Evolutionary conservation across 2,329 filamentous ascomycete genomes (phyloP).

Genomic region (Neocatenulostroma microsporum): DNA sequence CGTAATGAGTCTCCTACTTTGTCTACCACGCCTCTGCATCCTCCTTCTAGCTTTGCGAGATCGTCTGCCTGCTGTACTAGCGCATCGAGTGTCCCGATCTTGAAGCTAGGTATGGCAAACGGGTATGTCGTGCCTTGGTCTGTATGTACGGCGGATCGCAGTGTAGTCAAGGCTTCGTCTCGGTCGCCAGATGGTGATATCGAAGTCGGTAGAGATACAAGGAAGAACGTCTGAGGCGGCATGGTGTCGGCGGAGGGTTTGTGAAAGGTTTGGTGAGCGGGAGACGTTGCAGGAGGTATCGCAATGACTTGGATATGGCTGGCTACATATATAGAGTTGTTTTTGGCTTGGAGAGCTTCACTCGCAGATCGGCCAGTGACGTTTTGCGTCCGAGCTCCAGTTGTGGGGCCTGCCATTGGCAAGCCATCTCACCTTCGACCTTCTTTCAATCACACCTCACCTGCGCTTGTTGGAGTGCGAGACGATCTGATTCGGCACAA

Average conservation of each 20-base stretch:
- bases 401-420: too few species aligned
- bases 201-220: conserved; percentile 82
- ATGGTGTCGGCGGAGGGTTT: conserved; percentile 20
- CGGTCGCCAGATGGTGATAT: conserved; percentile 73
- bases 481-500: too few species aligned
- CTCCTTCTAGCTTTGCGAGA: conserved; percentile 73
- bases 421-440: too few species aligned
- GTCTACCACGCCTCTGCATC: conserved; percentile 71
- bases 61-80: conserved; percentile 96
- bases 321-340: too few species aligned
- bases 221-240: conserved; percentile 59
- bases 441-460: too few species aligned
- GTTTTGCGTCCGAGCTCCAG: too few species aligned
- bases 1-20: conserved; percentile 84
- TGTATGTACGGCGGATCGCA: conserved; percentile 62
- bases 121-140: conserved; percentile 69
- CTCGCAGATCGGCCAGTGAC: too few species aligned
- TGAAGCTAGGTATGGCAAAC: conserved; percentile 87
- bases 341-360: too few species aligned
- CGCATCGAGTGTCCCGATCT: conserved; percentile 92
- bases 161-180: conserved; percentile 70
- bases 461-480: too few species aligned
- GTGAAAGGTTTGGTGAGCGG: too few species aligned
- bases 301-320: too few species aligned
- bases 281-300: too few species aligned